Conservation (phyloP, 805 yeast species). For the Pichia gijzeniarum region DNA sequence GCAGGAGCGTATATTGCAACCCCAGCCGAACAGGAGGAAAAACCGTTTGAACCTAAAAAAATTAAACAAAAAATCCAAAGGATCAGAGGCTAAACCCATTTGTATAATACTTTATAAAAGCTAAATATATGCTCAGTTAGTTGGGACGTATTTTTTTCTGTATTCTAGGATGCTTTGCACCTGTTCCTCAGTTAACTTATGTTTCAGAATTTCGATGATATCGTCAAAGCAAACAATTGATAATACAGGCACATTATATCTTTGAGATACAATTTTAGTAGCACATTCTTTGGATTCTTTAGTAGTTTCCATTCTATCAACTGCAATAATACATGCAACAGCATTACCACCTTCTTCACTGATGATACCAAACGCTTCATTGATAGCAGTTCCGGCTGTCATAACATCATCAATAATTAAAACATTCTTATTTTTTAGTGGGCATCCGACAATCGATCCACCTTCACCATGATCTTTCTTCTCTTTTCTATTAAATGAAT, state of each 20-base stretch:
- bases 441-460: slow-evolving; percentile 85
- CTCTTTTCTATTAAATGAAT: slow-evolving; percentile 95
- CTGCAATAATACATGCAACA: slow-evolving; percentile 81
- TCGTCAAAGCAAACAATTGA: slow-evolving; percentile 74
- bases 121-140: slow-evolving; percentile 5
- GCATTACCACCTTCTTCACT: slow-evolving; percentile 60
- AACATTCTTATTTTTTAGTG: slow-evolving; percentile 62
- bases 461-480: slow-evolving; percentile 98
- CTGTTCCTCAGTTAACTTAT: slow-evolving; percentile 52
- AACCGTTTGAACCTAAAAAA: slow-evolving; percentile 28
- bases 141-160: slow-evolving; percentile 44
- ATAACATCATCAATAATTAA: slow-evolving; percentile 94
- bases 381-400: slow-evolving; percentile 98
- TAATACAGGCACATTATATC: slow-evolving; percentile 74
- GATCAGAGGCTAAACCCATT: slow-evolving; percentile 36
- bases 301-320: slow-evolving; percentile 92
- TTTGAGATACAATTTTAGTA: slow-evolving; percentile 68
- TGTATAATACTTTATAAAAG: background rate
- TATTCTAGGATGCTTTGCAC: slow-evolving; percentile 53
- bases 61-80: slow-evolving; percentile 52
- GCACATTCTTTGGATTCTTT: slow-evolving; percentile 64
- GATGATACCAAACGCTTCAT: slow-evolving; percentile 85
- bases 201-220: slow-evolving; percentile 54
- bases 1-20: slow-evolving; percentile 56
- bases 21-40: slow-evolving; percentile 37